These are phyloP conservation scores for Crotalaria pallida DNA, from an alignment of 306 rosid genomes.

Conservation along the genomic window DNA sequence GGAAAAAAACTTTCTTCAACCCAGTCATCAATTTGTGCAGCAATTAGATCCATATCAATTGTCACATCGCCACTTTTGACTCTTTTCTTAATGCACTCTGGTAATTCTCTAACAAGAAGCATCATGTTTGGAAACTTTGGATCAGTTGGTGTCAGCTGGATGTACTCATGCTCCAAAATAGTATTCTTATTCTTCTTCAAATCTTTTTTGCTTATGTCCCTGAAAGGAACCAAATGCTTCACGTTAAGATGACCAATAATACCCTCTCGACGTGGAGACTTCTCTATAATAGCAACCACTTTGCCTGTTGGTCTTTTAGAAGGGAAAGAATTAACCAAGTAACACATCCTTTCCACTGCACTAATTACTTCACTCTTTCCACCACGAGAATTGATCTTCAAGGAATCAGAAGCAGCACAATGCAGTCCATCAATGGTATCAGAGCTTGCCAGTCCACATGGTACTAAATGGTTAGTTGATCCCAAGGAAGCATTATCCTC, in stretches of 20 bases:
- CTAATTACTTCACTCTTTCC: slow-evolving; percentile 35
- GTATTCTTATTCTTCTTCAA: slow-evolving; percentile 34
- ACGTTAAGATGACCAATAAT: slow-evolving; percentile 68
- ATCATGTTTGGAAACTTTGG: slow-evolving; percentile 63
- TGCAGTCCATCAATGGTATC: slow-evolving; percentile 26
- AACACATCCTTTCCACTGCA: slow-evolving; percentile 50
- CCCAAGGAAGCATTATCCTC: slow-evolving; percentile 18
- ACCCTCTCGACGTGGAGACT: slow-evolving; percentile 56
- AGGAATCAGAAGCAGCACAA: slow-evolving; percentile 22
- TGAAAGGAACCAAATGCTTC: slow-evolving; percentile 35
- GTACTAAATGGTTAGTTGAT: slow-evolving; percentile 27
- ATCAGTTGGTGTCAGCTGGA: slow-evolving; percentile 63
- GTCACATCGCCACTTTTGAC: slow-evolving; percentile 52
- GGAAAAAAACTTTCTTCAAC: slow-evolving; percentile 57
- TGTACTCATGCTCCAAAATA: slow-evolving; percentile 38
- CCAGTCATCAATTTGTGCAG: slow-evolving; percentile 72
- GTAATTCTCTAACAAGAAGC: slow-evolving; percentile 49
- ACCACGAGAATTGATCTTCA: slow-evolving; percentile 30
- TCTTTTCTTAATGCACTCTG: slow-evolving; percentile 51
- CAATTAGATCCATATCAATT: slow-evolving; percentile 64
- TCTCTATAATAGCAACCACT: slow-evolving; percentile 68
- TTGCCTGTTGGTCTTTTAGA: slow-evolving; percentile 79
- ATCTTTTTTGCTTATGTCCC: slow-evolving; percentile 38
- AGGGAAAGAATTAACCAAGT: slow-evolving; percentile 54
- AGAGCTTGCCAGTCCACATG: slow-evolving; percentile 23